Conservation (phyloP, 1,284 basidiomycete genomes). For the Cerioporus squamosus region DNA sequence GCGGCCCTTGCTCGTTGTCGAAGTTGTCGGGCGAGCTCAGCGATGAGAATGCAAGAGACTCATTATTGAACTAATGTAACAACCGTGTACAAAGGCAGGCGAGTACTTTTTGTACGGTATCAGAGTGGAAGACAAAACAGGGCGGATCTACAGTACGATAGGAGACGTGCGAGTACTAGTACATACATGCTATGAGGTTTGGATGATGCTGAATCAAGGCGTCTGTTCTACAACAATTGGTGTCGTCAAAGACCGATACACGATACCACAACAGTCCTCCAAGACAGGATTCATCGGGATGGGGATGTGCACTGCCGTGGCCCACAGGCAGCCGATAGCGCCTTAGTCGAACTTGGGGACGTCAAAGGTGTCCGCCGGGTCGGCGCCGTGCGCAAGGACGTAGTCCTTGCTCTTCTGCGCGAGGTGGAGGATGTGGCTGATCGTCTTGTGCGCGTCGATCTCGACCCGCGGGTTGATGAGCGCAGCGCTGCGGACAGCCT, state of each 20-base stretch:
- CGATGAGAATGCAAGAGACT: too few relatives aligned
- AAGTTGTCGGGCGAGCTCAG: too few relatives aligned
- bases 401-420: constrained; percentile 59
- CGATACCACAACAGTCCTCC: too few relatives aligned
- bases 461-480: constrained; percentile 54
- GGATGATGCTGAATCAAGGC: too few relatives aligned
- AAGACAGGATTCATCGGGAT: too few relatives aligned
- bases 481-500: constrained; percentile 59
- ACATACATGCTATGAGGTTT: too few relatives aligned
- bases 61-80: too few relatives aligned
- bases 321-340: too few relatives aligned
- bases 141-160: background rate
- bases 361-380: constrained; percentile 53
- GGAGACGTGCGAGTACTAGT: background rate
- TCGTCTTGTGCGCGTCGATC: constrained; percentile 54
- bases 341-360: constrained; percentile 43
- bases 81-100: background rate
- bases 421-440: constrained; percentile 57
- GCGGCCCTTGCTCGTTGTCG: too few relatives aligned
- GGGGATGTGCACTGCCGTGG: too few relatives aligned
- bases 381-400: constrained; percentile 57
- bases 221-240: too few relatives aligned
- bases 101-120: background rate
- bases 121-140: background rate
- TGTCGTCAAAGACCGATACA: too few relatives aligned